Evolutionary conservation across 345 rosid species (phyloP).

Genomic region (Linum tenue): DNA sequence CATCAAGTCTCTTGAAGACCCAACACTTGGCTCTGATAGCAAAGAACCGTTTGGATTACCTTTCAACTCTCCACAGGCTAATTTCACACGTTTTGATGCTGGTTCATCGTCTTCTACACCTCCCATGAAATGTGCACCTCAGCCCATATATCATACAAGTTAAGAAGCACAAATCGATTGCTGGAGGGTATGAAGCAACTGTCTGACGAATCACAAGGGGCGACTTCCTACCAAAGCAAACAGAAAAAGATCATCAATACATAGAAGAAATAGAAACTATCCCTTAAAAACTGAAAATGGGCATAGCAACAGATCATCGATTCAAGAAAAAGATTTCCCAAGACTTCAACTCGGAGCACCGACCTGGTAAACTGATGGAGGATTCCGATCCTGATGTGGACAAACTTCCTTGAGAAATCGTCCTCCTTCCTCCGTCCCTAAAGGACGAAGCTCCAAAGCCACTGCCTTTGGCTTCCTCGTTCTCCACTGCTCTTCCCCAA

Average conservation of each 20-base stretch:
- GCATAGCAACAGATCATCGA: neutral
- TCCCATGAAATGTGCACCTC: conserved; percentile 18
- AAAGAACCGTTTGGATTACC: conserved; percentile 11
- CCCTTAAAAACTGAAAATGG: neutral
- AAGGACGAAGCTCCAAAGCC: neutral
- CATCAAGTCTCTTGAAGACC: conserved; percentile 55
- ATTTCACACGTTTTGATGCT: conserved; percentile 16
- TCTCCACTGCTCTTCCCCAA: neutral
- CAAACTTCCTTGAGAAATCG: neutral
- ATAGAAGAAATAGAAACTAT: too few species aligned
- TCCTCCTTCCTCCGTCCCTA: neutral
- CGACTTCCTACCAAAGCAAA: neutral
- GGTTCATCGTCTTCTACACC: conserved; percentile 18
- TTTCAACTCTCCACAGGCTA: conserved; percentile 3
- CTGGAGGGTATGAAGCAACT: neutral
- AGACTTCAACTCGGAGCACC: neutral
- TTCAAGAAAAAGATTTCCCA: neutral
- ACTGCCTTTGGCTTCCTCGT: neutral
- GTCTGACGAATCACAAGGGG: neutral
- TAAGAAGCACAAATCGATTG: neutral
- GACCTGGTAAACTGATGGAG: neutral
- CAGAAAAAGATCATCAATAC: neutral
- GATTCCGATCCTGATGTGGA: neutral
- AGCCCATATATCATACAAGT: conserved; percentile 14
- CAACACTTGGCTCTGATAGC: conserved; percentile 14